phyloP scores from a whole-genome alignment of 257 asterid species.

The Solanum arcanum region DNA sequence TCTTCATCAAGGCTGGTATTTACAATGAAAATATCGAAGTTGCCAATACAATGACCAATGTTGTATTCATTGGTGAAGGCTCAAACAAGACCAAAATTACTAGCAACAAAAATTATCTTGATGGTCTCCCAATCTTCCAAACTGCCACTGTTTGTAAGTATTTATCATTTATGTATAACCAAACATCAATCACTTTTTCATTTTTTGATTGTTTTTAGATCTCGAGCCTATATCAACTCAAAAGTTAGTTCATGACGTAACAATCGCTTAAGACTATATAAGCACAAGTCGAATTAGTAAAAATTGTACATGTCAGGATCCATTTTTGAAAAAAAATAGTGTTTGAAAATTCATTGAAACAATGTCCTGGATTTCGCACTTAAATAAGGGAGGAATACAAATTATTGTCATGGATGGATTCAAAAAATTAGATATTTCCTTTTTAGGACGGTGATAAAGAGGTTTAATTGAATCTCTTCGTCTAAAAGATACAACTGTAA shows the following conservation, averaged over 20 bases:
- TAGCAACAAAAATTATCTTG: conserved; percentile 41
- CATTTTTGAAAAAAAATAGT: not conserved
- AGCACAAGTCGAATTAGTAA: not conserved
- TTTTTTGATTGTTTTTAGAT: no score
- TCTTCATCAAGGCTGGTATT: conserved; percentile 55
- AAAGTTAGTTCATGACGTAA: not conserved
- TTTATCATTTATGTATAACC: not conserved
- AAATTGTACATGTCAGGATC: not conserved
- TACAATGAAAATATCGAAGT: conserved; percentile 43
- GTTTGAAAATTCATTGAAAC: not conserved
- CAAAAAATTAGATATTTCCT: not conserved
- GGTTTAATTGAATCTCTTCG: not conserved
- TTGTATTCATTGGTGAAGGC: conserved; percentile 67
- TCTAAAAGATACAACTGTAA: not conserved
- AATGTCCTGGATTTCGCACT: not conserved
- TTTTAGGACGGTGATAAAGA: not conserved
- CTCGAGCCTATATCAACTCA: no score
- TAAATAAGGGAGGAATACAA: not conserved
- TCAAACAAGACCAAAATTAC: conserved; percentile 63
- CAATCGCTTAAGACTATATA: not conserved
- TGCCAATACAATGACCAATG: conserved; percentile 13
- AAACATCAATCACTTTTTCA: no score
- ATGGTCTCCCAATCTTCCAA: conserved; percentile 36
- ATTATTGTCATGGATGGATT: not conserved
- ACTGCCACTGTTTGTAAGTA: conserved; percentile 55